Evolutionary conservation across 1,284 basidiomycete species (phyloP), one percentile per base, ranked within the genome.

Genomic region (Puccinia coronata): DNA sequence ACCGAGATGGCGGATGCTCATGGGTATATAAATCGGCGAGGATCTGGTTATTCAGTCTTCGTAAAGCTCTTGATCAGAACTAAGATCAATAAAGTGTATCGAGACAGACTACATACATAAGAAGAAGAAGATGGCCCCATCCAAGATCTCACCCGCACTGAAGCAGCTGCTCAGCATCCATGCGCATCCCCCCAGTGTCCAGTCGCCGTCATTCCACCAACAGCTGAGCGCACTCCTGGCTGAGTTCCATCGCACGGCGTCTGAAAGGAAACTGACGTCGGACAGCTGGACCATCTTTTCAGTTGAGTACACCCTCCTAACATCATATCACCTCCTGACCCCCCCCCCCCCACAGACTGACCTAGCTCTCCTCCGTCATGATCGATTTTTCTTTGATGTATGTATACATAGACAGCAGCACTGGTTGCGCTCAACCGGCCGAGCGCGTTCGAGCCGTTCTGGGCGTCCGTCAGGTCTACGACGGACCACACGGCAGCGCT

Each of bases 361-460:
- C n/a, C n/a, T n/a, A n/a, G n/a, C n/a, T n/a, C n/a, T n/a, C n/a
- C n/a, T n/a, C n/a, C n/a, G n/a, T n/a, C n/a, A n/a, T n/a, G n/a
- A n/a, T n/a, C n/a, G n/a, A n/a, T n/a, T n/a, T n/a, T n/a, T n/a
- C n/a, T n/a, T n/a, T n/a, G n/a, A n/a, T n/a, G n/a, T n/a, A 70
- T 47, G 0, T 14, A 34, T 23, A 18, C 59, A 14, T 43, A 72
- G 51, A 67, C 79, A 14, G 59, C 77, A 63, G 78, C 77, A 59
- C 67, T 82, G 28, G 77, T 82, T 25, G 82, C 83, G 18, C 82
- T 83, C 18, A 82, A 83, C 25, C 82, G 25, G 41, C 74, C 43
- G 70, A 82, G 11, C 73, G 82, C 59, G 6, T 43, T 79, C n/a
- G 31, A 59, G 20, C 80, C 79, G 25, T 49, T 72, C 25, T 49